Evolutionary conservation across 345 rosid genomes (phyloP).

Genomic region (Fremontodendron californicum): DNA sequence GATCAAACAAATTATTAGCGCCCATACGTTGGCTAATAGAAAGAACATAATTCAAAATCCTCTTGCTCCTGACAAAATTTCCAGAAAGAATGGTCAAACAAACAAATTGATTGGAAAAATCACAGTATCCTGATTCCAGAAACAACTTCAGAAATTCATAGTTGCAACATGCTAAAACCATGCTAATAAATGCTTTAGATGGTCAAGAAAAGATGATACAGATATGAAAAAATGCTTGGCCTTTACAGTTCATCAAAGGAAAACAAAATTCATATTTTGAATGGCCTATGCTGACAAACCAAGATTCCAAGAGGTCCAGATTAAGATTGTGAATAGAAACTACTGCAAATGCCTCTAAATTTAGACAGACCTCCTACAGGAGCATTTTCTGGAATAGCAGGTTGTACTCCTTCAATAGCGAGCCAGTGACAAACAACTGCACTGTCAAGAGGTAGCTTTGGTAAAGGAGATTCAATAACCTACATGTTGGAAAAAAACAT

Average conservation of each 20-base stretch:
- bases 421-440: constrained; percentile 89
- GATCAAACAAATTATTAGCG: constrained; percentile 20
- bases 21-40: neutral
- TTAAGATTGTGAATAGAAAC: constrained; percentile 1
- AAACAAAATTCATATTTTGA: neutral
- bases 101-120: neutral
- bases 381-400: constrained; percentile 96
- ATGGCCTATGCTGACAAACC: neutral
- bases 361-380: constrained; percentile 67
- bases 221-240: neutral
- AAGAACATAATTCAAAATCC: neutral
- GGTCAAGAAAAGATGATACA: neutral
- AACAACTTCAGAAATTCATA: neutral
- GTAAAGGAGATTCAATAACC: constrained; percentile 97
- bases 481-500: constrained; percentile 28
- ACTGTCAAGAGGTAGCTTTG: constrained; percentile 91
- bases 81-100: neutral
- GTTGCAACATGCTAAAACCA: neutral
- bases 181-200: neutral
- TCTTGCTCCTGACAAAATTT: constrained; percentile 2
- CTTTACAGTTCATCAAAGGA: neutral
- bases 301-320: neutral
- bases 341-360: constrained; percentile 13
- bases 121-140: neutral
- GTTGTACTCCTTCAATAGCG: constrained; percentile 96